Percentiles rank a stretch among this genome's conserved stretches.
Conservation (phyloP, 2,329 filamentous ascomycete species). For the Calonectria pteridis region DNA sequence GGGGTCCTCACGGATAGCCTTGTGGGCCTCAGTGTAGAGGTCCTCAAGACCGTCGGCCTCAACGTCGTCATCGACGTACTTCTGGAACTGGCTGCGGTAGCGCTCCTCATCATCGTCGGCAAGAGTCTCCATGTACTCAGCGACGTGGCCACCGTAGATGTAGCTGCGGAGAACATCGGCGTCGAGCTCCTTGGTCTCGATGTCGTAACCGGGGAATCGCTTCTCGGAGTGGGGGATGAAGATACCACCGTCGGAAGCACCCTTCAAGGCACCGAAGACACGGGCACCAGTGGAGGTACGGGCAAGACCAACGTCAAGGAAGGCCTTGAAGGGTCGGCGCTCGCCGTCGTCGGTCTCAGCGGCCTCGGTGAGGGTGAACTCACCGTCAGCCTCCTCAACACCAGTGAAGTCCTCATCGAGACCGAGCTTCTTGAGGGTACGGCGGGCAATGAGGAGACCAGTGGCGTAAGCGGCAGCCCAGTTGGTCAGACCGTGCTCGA, state of each 20-base stretch:
- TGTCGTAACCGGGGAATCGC: conserved; percentile 99
- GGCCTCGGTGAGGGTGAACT: conserved; percentile 96
- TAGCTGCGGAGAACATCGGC: conserved; percentile 98
- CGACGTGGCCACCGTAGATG: conserved; percentile 98
- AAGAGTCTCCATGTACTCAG: conserved; percentile 99
- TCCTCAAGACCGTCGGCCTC: conserved; percentile 98
- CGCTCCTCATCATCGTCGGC: conserved; percentile 99
- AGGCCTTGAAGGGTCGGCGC: conserved; percentile 99
- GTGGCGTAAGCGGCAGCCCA: conserved; percentile 98
- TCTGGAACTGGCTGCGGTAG: conserved; percentile 97
- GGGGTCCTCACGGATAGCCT: conserved; percentile 96
- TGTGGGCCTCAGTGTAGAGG: conserved; percentile 93
- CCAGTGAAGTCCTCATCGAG: conserved; percentile 93
- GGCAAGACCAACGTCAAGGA: conserved; percentile 97
- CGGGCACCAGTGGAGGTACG: conserved; percentile 98
- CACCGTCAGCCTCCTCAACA: conserved; percentile 97
- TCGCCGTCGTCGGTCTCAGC: conserved; percentile 90
- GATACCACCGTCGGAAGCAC: conserved; percentile 97
- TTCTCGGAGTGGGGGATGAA: conserved; percentile 98
- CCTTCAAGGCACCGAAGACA: conserved; percentile 99
- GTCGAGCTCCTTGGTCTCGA: conserved; percentile 98
- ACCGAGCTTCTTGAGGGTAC: conserved; percentile 96
- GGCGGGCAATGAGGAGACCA: conserved; percentile 96
- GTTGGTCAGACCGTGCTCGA: conserved; percentile 99
- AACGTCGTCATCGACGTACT: conserved; percentile 97